phyloP scores from a whole-genome alignment of 305 asterid genomes.

The Plantago lanceolata region DNA sequence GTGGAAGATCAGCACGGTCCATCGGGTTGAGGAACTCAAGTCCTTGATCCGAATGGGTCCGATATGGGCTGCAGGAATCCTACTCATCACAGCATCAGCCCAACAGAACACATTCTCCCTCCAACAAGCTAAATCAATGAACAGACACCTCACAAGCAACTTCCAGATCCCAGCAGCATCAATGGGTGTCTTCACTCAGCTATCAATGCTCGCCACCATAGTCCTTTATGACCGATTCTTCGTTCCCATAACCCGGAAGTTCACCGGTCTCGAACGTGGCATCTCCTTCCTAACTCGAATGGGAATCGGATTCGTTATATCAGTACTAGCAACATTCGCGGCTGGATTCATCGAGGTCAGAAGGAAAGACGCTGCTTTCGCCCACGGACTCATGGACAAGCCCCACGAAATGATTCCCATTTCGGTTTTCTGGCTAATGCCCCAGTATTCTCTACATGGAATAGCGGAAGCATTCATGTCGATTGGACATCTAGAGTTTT shows the following conservation, averaged over 20 bases:
- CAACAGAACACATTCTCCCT: conserved; percentile 79
- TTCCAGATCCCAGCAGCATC: conserved; percentile 87
- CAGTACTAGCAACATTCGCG: conserved; percentile 58
- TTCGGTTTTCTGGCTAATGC: conserved; percentile 74
- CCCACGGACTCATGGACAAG: conserved; percentile 43
- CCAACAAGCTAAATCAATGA: conserved; percentile 80
- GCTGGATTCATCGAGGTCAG: conserved; percentile 62
- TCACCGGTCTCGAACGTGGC: conserved; percentile 77
- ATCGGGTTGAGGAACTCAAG: conserved; percentile 87
- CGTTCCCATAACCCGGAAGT: conserved; percentile 49
- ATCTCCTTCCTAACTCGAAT: conserved; percentile 66
- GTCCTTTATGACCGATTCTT: conserved; percentile 66
- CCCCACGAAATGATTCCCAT: conserved; percentile 49
- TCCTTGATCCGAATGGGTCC: conserved; percentile 81
- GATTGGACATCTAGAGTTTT: conserved; percentile 83
- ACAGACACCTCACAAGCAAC: conserved; percentile 51
- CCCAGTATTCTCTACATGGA: conserved; percentile 74
- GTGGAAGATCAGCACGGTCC: conserved; percentile 74
- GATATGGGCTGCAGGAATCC: conserved; percentile 91
- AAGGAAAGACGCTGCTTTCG: conserved; percentile 49
- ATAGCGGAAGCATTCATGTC: conserved; percentile 82
- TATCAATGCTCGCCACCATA: conserved; percentile 62
- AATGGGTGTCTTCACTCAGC: conserved; percentile 69
- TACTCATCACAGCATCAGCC: conserved; percentile 70
- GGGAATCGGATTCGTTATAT: conserved; percentile 61